Percentiles rank a stretch among this genome's conserved stretches.
Evolutionary conservation across 2,329 filamentous ascomycete genomes (phyloP).

Genomic region (Neonectria neomacrospora): DNA sequence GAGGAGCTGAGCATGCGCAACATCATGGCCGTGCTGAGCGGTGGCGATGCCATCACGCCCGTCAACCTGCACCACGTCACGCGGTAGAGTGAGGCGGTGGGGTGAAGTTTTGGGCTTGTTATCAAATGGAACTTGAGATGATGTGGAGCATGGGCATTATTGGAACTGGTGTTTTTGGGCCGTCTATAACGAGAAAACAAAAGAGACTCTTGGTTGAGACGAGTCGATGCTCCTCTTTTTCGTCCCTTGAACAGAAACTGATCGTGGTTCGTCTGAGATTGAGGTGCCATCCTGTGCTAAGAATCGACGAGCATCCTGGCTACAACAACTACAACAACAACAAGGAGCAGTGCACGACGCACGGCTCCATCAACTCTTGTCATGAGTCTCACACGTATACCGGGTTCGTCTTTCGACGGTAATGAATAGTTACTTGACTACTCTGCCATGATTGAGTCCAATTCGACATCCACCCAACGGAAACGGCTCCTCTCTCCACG

Average conservation of each 20-base stretch:
- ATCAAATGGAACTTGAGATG: not conserved
- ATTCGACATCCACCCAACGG: not conserved
- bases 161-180: slow-evolving; percentile 16
- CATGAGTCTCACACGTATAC: not conserved
- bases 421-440: not conserved
- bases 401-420: not conserved
- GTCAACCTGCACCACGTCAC: slow-evolving; percentile 69
- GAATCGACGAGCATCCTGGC: not conserved
- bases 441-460: not conserved
- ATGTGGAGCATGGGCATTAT: slow-evolving; percentile 12
- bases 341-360: not conserved
- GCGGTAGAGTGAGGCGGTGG: slow-evolving; percentile 18
- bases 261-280: too few relatives aligned
- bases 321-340: not conserved
- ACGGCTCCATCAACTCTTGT: not conserved
- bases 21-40: slow-evolving; percentile 67
- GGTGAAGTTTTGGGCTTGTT: not conserved
- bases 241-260: too few relatives aligned
- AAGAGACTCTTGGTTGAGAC: not conserved
- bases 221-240: too few relatives aligned
- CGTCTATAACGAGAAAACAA: slow-evolving; percentile 9
- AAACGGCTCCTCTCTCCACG: not conserved
- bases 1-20: slow-evolving; percentile 76
- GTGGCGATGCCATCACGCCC: slow-evolving; percentile 65
- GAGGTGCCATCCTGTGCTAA: not conserved